Evolutionary conservation across 2,329 filamentous ascomycete genomes (phyloP).

Genomic region (Scedosporium dehoogii): DNA sequence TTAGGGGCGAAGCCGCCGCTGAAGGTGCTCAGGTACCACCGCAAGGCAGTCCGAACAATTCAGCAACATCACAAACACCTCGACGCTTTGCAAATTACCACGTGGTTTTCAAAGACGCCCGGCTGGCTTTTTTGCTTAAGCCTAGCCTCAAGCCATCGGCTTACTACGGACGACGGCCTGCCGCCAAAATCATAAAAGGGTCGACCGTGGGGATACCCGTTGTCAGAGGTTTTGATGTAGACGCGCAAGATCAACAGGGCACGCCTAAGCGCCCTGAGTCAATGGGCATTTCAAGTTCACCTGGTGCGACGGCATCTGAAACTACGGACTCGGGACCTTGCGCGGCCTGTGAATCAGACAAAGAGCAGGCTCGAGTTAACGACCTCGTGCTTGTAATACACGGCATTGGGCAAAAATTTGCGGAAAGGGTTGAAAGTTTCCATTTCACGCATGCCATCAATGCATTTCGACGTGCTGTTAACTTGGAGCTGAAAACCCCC

Average conservation of each 20-base stretch:
- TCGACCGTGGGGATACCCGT: constrained; percentile 75
- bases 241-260: constrained; percentile 18
- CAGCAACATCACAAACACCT: constrained; percentile 24
- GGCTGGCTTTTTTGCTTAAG: constrained; percentile 74
- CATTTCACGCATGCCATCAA: constrained; percentile 97
- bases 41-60: constrained; percentile 14
- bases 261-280: not conserved
- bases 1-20: constrained; percentile 47
- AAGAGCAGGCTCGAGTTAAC: constrained; percentile 60
- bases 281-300: not conserved
- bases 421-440: constrained; percentile 88
- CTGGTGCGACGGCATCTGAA: not conserved
- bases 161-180: constrained; percentile 72
- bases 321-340: constrained; percentile 24
- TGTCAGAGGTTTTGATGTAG: constrained; percentile 78
- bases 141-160: constrained; percentile 75
- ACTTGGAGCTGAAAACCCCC: constrained; percentile 68
- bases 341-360: constrained; percentile 52
- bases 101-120: constrained; percentile 75
- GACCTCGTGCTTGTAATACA: constrained; percentile 88
- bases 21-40: constrained; percentile 29
- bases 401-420: constrained; percentile 93
- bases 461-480: constrained; percentile 74
- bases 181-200: constrained; percentile 77
- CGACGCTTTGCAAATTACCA: constrained; percentile 64